These are phyloP conservation scores for Anthostomella pinea DNA, from an alignment of 2,329 filamentous ascomycete species.

Conservation along the genomic window DNA sequence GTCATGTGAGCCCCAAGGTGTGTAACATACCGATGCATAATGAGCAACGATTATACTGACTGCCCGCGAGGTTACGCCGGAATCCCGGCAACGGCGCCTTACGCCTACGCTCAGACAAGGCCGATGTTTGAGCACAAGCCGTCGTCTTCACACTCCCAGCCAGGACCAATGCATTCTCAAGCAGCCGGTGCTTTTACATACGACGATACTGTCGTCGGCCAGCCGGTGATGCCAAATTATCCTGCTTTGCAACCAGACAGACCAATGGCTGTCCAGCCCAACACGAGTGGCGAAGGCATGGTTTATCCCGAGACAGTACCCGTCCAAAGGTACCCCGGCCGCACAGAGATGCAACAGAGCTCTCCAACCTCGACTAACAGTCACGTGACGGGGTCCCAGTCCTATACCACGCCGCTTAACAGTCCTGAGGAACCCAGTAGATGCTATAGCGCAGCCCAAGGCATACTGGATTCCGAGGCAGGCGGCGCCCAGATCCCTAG, in stretches of 20 bases:
- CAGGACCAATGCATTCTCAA: slow-evolving; percentile 27
- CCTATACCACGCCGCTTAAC: slow-evolving; percentile 14
- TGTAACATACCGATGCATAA: slow-evolving; percentile 18
- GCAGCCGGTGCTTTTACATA: slow-evolving; percentile 27
- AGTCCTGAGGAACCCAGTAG: slow-evolving; percentile 8
- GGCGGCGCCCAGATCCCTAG: slow-evolving; percentile 15
- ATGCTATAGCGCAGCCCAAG: slow-evolving; percentile 18
- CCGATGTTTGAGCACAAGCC: slow-evolving; percentile 25
- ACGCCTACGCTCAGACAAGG: slow-evolving; percentile 21
- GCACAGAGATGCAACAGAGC: slow-evolving; percentile 20
- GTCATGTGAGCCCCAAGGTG: slow-evolving; percentile 35
- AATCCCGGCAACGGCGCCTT: slow-evolving; percentile 25
- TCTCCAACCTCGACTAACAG: slow-evolving; percentile 20
- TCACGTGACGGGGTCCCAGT: slow-evolving; percentile 17
- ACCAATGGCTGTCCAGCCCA: slow-evolving; percentile 27
- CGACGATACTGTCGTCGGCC: slow-evolving; percentile 27
- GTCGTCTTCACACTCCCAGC: slow-evolving; percentile 18
- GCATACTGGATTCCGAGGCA: slow-evolving; percentile 13
- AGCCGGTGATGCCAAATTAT: slow-evolving; percentile 34
- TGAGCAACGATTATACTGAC: slow-evolving; percentile 21
- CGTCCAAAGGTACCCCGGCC: slow-evolving; percentile 24
- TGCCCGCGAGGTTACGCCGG: slow-evolving; percentile 25
- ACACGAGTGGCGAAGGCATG: slow-evolving; percentile 37
- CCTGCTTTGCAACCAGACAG: slow-evolving; percentile 36
- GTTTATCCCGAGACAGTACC: slow-evolving; percentile 35